Percentiles rank a stretch among this genome's conserved stretches.
phyloP scores from a whole-genome alignment of 176 grass and related monocot genomes.

The Cocos nucifera region DNA sequence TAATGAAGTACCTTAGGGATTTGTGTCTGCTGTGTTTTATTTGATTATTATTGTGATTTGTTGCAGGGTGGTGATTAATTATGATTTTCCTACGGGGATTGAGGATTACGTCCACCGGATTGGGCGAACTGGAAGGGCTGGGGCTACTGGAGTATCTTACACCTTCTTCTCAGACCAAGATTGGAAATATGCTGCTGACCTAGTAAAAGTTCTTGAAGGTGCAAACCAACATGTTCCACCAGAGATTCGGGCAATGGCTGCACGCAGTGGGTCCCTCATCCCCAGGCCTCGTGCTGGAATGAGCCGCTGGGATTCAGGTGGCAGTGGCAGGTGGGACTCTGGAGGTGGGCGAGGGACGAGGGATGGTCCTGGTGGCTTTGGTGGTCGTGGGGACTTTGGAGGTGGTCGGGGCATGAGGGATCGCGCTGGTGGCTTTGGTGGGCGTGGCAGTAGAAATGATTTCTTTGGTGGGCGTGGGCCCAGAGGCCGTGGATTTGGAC shows the following conservation, averaged over 20 bases:
- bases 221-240: conserved; percentile 84
- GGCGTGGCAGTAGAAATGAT: conserved; percentile 42
- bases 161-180: conserved; percentile 93
- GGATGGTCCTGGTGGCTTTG: too few species aligned
- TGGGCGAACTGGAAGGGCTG: conserved; percentile 88
- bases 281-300: conserved; percentile 42
- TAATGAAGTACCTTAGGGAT: too few species aligned
- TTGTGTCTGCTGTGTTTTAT: too few species aligned
- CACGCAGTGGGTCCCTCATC: conserved; percentile 35
- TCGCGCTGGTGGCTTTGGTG: not conserved
- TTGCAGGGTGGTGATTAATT: conserved; percentile 91
- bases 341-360: too few species aligned
- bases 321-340: not conserved
- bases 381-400: too few species aligned
- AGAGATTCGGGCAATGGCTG: conserved; percentile 64
- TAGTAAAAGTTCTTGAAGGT: conserved; percentile 91
- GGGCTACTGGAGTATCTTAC: conserved; percentile 78
- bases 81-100: conserved; percentile 88
- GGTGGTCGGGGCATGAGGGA: too few species aligned
- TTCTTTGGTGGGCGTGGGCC: conserved; percentile 50
- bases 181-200: conserved; percentile 80
- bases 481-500: conserved; percentile 58
- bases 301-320: conserved; percentile 44
- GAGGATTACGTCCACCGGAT: conserved; percentile 98
- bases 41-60: not conserved